Base-by-base conservation (phyloP, 441 rosid species). In the Euphorbia schlechtendalii region DNA sequence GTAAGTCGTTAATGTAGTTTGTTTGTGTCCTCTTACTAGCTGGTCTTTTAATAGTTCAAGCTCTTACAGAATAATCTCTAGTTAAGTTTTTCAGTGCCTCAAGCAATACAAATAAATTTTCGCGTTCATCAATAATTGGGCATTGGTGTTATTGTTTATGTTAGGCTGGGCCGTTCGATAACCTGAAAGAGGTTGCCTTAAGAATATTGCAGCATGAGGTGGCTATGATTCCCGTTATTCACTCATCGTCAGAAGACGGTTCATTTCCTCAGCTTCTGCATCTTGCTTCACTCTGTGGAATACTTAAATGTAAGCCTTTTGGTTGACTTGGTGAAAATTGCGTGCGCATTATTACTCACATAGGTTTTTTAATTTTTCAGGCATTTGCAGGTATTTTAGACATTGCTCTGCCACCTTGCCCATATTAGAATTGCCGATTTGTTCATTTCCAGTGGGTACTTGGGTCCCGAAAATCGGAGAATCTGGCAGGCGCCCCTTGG, bases 381-480 rank as follows among this genome's bases (percentile, higher is more conserved):
- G 87, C 71, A 67, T 85, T 71, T 85, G 84, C 81, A 81, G 90
- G 78, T 77, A 85, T 65, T 85, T 83, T 67, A 80, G 80, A 66
- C 75, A 83, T 73, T 83, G 78, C 74, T 67, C 84, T 52, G 62
- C 71, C 65, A 76, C 84, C 18, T 68, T 83, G 74, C 90, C 90
- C 8, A 62, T 83, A 46, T 83, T 85, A 41, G 81, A 81, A 65
- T 61, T 81, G 67, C 86, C 85, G n/a, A 77, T 85, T 41, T 76
- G 73, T 70, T 69, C 84, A 41, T 68, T 85, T 68, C 86, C 81
- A 8, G 62, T 81, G 58, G 86, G 86, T 32, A 76, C 90, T 25
- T 81, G 87, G 87, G 83, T 83, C 61, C 84, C 86, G 45, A 77
- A 71, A 65, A 77, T 85, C 69, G 86, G 90, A 40, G 87, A 85